Percentiles rank a stretch among this genome's conserved stretches.
Evolutionary conservation across 805 yeast species (phyloP).

Genomic region (Saccharomyces kudriavzevii): DNA sequence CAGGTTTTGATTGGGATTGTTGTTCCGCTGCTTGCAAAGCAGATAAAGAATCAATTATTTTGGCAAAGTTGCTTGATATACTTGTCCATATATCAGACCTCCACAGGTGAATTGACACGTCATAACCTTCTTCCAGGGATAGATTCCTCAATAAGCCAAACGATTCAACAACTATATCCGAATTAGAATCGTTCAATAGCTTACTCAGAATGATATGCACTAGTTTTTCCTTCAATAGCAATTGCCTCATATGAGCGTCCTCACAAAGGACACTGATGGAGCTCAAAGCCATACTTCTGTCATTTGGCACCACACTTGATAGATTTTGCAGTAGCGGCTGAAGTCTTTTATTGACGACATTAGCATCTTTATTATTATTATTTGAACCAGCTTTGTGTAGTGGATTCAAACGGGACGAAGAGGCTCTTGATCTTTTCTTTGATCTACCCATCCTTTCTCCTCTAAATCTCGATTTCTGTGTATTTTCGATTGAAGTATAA

Average conservation of each 20-base stretch:
- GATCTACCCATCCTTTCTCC: constrained; percentile 55
- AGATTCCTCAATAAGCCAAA: constrained; percentile 75
- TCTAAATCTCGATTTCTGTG: constrained; percentile 5
- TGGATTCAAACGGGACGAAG: constrained; percentile 35
- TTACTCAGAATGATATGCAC: constrained; percentile 57
- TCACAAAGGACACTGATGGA: constrained; percentile 67
- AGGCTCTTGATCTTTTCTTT: constrained; percentile 54
- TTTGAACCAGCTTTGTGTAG: constrained; percentile 17
- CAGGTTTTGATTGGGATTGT: constrained; percentile 12
- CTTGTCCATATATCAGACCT: constrained; percentile 68
- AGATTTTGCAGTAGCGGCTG: constrained; percentile 62
- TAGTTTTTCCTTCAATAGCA: constrained; percentile 64
- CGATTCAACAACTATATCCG: constrained; percentile 72
- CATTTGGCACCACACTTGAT: constrained; percentile 55
- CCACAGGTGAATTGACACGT: constrained; percentile 65
- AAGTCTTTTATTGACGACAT: constrained; percentile 46
- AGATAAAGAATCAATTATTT: constrained; percentile 42
- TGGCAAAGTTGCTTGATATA: constrained; percentile 44
- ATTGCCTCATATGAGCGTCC: constrained; percentile 52
- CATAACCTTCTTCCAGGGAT: constrained; percentile 82
- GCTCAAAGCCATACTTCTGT: constrained; percentile 67
- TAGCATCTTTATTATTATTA: constrained; percentile 38
- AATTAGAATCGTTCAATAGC: constrained; percentile 55
- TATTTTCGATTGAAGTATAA: not conserved
- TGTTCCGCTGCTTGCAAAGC: constrained; percentile 28